A percentile compares a stretch with the other conserved stretches of the same genome.
These are phyloP conservation scores for Isoetes taiwanensis DNA, from an alignment of 75 land plant species.

Conservation along the genomic window DNA sequence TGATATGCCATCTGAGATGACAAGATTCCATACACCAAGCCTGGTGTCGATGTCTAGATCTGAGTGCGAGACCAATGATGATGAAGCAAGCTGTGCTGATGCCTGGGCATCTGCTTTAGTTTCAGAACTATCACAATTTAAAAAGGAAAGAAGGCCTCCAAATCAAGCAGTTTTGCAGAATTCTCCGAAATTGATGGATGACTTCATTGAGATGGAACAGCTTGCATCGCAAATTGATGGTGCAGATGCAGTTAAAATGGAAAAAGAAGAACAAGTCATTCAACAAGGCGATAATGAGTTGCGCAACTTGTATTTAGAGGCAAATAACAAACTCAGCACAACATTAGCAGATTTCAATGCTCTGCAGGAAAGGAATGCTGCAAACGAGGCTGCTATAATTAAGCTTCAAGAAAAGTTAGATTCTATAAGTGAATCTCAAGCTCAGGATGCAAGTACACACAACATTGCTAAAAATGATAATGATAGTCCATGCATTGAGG, in stretches of 20 bases:
- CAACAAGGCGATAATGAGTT: too few relatives aligned
- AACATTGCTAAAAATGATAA: too few relatives aligned
- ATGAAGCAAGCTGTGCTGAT: conserved; percentile 10
- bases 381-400: conserved; percentile 14
- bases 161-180: background rate
- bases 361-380: conserved; percentile 18
- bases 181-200: background rate
- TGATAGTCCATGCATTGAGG: too few relatives aligned
- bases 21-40: background rate
- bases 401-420: conserved; percentile 41
- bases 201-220: background rate
- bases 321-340: too few relatives aligned
- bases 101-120: conserved; percentile 20
- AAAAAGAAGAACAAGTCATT: too few relatives aligned
- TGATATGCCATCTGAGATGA: background rate
- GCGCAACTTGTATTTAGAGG: too few relatives aligned
- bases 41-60: background rate
- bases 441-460: too few relatives aligned
- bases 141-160: conserved; percentile 5
- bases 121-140: conserved; percentile 15
- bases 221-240: too few relatives aligned
- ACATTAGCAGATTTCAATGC: too few relatives aligned
- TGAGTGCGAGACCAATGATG: background rate
- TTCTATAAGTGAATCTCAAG: conserved; percentile 28
- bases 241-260: too few relatives aligned